phyloP scores from a whole-genome alignment of 2,329 filamentous ascomycete species.

The Paecilomyces niveus region DNA sequence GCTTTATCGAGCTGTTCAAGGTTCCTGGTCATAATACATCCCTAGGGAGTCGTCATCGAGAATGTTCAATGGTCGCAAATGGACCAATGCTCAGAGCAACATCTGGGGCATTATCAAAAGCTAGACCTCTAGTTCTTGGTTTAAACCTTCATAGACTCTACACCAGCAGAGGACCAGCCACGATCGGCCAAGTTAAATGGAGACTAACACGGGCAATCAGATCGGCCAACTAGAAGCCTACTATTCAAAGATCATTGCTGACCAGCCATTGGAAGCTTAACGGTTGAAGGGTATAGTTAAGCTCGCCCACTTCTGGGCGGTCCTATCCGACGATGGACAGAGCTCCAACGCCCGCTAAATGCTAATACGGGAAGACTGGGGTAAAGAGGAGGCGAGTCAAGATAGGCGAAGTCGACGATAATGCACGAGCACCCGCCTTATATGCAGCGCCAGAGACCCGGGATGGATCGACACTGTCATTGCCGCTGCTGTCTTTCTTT shows the following conservation, averaged over 20 bases:
- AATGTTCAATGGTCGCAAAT: neutral
- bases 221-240: neutral
- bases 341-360: neutral
- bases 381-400: neutral
- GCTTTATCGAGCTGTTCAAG: too few relatives aligned
- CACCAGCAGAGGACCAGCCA: neutral
- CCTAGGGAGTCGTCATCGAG: too few relatives aligned
- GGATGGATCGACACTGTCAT: neutral
- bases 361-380: neutral
- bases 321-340: neutral
- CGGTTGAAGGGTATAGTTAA: neutral
- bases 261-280: neutral
- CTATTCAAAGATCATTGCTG: neutral
- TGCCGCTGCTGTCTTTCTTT: neutral
- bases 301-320: neutral
- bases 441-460: neutral
- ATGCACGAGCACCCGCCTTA: neutral
- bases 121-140: neutral
- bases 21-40: too few relatives aligned
- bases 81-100: neutral
- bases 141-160: neutral
- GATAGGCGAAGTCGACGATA: neutral
- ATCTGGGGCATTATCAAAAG: too few relatives aligned
- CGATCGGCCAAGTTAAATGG: neutral
- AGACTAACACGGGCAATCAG: neutral